Evolutionary conservation across 1,139 yeast species (phyloP).

Genomic region (Kodamaea sp.): DNA sequence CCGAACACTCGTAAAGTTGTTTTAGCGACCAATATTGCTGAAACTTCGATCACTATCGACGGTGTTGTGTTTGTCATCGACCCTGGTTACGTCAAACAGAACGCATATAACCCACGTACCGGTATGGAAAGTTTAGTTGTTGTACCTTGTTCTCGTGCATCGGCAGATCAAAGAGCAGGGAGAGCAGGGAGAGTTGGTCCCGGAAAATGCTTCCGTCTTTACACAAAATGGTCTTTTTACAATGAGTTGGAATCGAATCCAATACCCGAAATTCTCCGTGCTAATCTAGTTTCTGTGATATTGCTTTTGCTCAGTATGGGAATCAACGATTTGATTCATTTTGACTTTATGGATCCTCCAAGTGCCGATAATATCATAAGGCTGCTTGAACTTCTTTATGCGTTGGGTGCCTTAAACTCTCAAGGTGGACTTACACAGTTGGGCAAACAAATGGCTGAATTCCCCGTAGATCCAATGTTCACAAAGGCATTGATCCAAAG

Average conservation of each 20-base stretch:
- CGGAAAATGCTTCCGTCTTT: conserved; percentile 87
- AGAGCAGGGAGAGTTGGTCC: conserved; percentile 98
- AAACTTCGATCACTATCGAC: conserved; percentile 91
- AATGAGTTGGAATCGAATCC: conserved; percentile 77
- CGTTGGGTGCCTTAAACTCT: conserved; percentile 84
- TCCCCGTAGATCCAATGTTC: conserved; percentile 89
- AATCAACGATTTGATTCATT: conserved; percentile 71
- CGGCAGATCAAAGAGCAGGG: conserved; percentile 95
- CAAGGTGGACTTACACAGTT: conserved; percentile 71
- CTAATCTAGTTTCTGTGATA: conserved; percentile 74
- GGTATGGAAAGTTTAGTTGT: conserved; percentile 91
- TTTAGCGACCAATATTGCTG: conserved; percentile 94
- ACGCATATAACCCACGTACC: conserved; percentile 71
- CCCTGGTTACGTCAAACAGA: conserved; percentile 90
- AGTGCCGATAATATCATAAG: conserved; percentile 66
- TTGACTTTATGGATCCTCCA: conserved; percentile 89
- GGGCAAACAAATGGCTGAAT: conserved; percentile 87
- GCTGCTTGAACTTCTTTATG: conserved; percentile 74
- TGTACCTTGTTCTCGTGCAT: conserved; percentile 85
- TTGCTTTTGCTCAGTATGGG: conserved; percentile 76
- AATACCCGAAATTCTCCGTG: conserved; percentile 83
- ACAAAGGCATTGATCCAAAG: conserved; percentile 72
- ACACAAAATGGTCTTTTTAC: conserved; percentile 80
- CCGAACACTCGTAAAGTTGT: conserved; percentile 77
- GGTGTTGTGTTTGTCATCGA: conserved; percentile 89